Base-by-base conservation (phyloP, 2,329 filamentous ascomycete species). In the Cadophora malorum region DNA sequence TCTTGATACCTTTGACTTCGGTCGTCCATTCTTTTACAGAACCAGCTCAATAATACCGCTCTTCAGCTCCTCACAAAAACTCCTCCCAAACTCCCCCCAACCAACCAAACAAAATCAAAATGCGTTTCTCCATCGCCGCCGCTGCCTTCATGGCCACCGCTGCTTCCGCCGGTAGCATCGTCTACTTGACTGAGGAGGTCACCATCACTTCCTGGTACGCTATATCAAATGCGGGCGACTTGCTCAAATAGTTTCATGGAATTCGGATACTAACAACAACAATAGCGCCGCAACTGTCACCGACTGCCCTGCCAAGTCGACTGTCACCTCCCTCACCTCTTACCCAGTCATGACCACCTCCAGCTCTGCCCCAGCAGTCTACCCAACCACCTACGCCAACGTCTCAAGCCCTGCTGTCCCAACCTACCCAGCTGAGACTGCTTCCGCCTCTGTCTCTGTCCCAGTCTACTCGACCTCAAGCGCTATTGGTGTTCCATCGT, bases 141-240 rank as follows among this genome's bases (percentile, higher is more conserved):
- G 71, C 72, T 75, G 74, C 74, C 72, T 58, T 78, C 66, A 70
- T 78, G 74, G 77, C 75, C 68, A 70, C 71, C 67, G 70, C 66
- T 56, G 76, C 72, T 63, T 66, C 72, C 60, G 76, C 75, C 28
- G 70, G 69, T 62, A 62, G 50, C 60, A 82, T 82, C 75, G 78
- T 84, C 78, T 83, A 83, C 79, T 74, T 78, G 75, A 84, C 82
- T 70, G 79, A 83, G 73, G 78, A 83, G 72, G 80, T 84, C 67
- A 85, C 83, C 79, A 81, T 85, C 79, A 85, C 82, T 78, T 83
- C 81, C 25, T 85, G 64, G 55, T 58, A 33, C 21, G 55, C 14
- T 49, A 49, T 21, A 49, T 49, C 21, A 19, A 8, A 21, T 49
- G 12, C 35, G 41, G 16, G 41, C 41, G 16, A 45, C 41, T 16